These are phyloP conservation scores for Ceratonia siliqua DNA, from an alignment of 306 rosid genomes.

Conservation along the genomic window DNA sequence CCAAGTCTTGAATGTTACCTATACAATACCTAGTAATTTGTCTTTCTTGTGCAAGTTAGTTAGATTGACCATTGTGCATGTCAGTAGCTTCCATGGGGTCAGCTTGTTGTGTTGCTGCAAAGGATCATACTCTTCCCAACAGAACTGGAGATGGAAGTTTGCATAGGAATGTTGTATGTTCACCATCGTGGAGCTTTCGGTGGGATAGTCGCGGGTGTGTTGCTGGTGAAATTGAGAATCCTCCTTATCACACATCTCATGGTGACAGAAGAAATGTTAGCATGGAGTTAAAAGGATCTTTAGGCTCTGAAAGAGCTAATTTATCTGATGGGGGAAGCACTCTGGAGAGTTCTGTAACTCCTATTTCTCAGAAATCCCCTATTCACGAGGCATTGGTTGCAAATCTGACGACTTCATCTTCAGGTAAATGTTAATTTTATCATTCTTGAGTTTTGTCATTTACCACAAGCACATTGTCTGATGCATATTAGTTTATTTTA, in stretches of 20 bases:
- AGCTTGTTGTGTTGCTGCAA: slow-evolving; percentile 63
- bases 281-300: slow-evolving; percentile 72
- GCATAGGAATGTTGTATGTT: slow-evolving; percentile 50
- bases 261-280: slow-evolving; percentile 62
- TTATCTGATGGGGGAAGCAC: slow-evolving; percentile 69
- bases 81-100: slow-evolving; percentile 53
- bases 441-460: neutral
- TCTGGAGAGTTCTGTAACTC: slow-evolving; percentile 64
- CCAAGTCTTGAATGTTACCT: slow-evolving; percentile 9
- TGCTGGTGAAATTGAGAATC: slow-evolving; percentile 59
- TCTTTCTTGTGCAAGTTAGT: neutral
- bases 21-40: neutral
- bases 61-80: slow-evolving; percentile 26
- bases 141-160: slow-evolving; percentile 47
- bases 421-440: slow-evolving; percentile 49
- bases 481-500: slow-evolving; percentile 1
- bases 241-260: slow-evolving; percentile 44
- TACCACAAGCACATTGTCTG: neutral
- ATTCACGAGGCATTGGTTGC: slow-evolving; percentile 50
- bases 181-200: slow-evolving; percentile 70
- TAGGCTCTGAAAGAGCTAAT: slow-evolving; percentile 71
- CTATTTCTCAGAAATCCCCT: slow-evolving; percentile 62
- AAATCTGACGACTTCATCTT: slow-evolving; percentile 65
- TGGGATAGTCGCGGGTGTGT: slow-evolving; percentile 65
- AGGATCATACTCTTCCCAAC: slow-evolving; percentile 32